Conservation (phyloP, 2,329 filamentous ascomycete species). For the Calonectria honghensis region DNA sequence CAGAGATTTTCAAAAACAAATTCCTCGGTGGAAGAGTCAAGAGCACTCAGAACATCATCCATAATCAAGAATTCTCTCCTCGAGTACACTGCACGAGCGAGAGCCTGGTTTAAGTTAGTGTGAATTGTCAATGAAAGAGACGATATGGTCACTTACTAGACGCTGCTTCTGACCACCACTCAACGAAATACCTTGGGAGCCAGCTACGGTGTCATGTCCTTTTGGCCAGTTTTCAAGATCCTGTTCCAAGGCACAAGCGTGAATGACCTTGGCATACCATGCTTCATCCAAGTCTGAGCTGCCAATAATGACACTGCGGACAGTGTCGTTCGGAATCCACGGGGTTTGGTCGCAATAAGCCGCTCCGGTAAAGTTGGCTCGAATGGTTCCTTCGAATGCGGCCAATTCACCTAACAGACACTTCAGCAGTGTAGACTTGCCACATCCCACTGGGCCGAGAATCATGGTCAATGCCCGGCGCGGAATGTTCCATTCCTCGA, state of each 20-base stretch:
- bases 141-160: conserved; percentile 56
- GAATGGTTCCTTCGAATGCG: conserved; percentile 53
- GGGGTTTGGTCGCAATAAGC: conserved; percentile 66
- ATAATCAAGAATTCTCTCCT: conserved; percentile 63
- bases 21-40: conserved; percentile 66
- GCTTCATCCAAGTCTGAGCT: conserved; percentile 51
- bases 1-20: conserved; percentile 65
- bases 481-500: conserved; percentile 35
- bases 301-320: conserved; percentile 64
- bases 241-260: conserved; percentile 59
- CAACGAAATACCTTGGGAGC: conserved; percentile 64
- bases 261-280: conserved; percentile 57
- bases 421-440: conserved; percentile 64
- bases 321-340: conserved; percentile 65
- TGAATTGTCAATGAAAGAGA: not conserved
- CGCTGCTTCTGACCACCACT: conserved; percentile 67
- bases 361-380: conserved; percentile 51
- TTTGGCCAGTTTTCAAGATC: conserved; percentile 58
- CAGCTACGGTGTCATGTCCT: conserved; percentile 61
- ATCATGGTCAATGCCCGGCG: conserved; percentile 58
- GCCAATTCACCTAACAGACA: conserved; percentile 62
- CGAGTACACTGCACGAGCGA: conserved; percentile 69
- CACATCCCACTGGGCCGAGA: conserved; percentile 65
- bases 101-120: conserved; percentile 52
- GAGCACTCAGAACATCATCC: conserved; percentile 68